Evolutionary conservation across 768 basidiomycete genomes (phyloP).

Genomic region (Lentinula raphanica): DNA sequence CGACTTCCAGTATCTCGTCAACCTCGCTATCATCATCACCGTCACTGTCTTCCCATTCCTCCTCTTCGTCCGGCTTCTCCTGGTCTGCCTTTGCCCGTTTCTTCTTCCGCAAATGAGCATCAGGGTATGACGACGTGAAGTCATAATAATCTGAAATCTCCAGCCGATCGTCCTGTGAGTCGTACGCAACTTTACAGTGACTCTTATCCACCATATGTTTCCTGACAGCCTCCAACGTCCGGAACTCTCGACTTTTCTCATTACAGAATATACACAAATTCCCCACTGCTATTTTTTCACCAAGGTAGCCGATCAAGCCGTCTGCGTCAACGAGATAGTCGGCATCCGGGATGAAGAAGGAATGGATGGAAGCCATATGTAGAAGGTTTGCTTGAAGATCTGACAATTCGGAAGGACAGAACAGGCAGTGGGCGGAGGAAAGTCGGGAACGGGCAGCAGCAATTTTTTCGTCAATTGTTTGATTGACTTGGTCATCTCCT

Average conservation of each 20-base stretch:
- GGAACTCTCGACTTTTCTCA: slow-evolving; percentile 75
- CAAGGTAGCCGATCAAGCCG: slow-evolving; percentile 81
- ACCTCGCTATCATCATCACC: slow-evolving; percentile 24
- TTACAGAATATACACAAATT: slow-evolving; percentile 93
- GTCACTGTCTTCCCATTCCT: slow-evolving; percentile 31
- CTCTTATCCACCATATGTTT: slow-evolving; percentile 96
- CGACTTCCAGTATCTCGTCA: slow-evolving; percentile 30
- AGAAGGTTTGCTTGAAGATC: slow-evolving; percentile 62
- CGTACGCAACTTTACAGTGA: slow-evolving; percentile 96
- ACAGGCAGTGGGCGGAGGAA: slow-evolving; percentile 71
- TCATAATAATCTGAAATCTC: slow-evolving; percentile 94
- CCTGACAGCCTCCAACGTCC: slow-evolving; percentile 79
- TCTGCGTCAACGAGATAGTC: slow-evolving; percentile 82
- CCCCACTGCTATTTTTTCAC: slow-evolving; percentile 89
- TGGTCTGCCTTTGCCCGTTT: slow-evolving; percentile 21
- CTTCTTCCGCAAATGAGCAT: slow-evolving; percentile 25
- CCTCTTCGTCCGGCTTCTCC: slow-evolving; percentile 18
- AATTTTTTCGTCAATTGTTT: slow-evolving; percentile 70
- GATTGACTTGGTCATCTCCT: slow-evolving; percentile 42
- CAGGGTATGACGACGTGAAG: slow-evolving; percentile 77
- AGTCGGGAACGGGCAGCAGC: slow-evolving; percentile 63
- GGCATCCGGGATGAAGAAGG: slow-evolving; percentile 94
- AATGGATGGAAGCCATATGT: slow-evolving; percentile 86
- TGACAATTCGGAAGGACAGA: slow-evolving; percentile 56
- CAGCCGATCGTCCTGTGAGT: slow-evolving; percentile 69